Percentiles rank a stretch among this genome's conserved stretches.
Evolutionary conservation across 371 early-diverging fungal species (phyloP).

Genomic region (Cokeromyces recurvatus): DNA sequence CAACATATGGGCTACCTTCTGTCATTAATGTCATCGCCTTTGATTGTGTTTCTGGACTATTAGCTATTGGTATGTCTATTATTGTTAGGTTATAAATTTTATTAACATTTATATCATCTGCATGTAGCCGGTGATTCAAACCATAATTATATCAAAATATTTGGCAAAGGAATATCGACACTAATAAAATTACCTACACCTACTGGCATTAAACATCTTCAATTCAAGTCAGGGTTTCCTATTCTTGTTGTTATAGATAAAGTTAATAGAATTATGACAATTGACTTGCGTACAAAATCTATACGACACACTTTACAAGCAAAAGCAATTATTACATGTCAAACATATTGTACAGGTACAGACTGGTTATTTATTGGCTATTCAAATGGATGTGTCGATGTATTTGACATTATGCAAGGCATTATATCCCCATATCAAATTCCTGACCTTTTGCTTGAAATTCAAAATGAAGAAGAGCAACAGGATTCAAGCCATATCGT

Average conservation of each 20-base stretch:
- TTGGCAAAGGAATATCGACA: conserved; percentile 38
- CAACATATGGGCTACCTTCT: conserved; percentile 49
- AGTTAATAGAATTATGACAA: conserved; percentile 44
- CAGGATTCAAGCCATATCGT: conserved; percentile 18
- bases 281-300: conserved; percentile 45
- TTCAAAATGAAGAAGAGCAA: background rate
- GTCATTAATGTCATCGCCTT: conserved; percentile 42
- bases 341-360: conserved; percentile 45
- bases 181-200: conserved; percentile 17
- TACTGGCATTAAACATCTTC: conserved; percentile 43
- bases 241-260: conserved; percentile 43
- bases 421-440: conserved; percentile 40
- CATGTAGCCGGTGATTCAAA: conserved; percentile 17
- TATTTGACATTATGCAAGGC: conserved; percentile 50
- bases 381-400: conserved; percentile 49
- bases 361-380: conserved; percentile 59
- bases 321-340: conserved; percentile 47
- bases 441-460: conserved; percentile 37
- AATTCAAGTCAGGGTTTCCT: conserved; percentile 49
- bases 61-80: conserved; percentile 61
- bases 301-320: conserved; percentile 33
- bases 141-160: conserved; percentile 28
- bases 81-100: too few species aligned
- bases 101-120: too few species aligned
- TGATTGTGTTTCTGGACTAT: conserved; percentile 51